A percentile compares a stretch with the other conserved stretches of the same genome.
These are phyloP conservation scores for Ceratopteris richardii DNA, from an alignment of 75 land plant species.

Conservation along the genomic window DNA sequence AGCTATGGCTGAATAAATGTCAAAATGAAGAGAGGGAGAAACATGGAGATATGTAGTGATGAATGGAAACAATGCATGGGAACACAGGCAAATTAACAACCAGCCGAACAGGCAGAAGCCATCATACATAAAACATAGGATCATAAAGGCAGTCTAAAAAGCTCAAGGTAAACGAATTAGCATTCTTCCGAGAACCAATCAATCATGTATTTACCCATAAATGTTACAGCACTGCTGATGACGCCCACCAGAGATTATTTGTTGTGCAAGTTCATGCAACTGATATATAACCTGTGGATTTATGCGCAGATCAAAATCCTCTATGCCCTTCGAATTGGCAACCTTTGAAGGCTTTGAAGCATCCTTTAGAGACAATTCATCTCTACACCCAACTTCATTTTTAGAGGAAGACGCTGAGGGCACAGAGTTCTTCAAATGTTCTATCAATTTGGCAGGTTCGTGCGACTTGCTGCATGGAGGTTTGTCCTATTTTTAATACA, in stretches of 20 bases:
- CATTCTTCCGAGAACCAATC: too few relatives aligned
- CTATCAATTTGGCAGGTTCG: conserved; percentile 70
- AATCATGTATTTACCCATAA: conserved; percentile 83
- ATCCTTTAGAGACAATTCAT: too few relatives aligned
- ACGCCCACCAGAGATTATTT: conserved; percentile 59
- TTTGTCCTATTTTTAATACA: too few relatives aligned
- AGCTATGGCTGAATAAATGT: too few relatives aligned
- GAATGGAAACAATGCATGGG: too few relatives aligned
- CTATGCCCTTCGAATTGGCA: conserved; percentile 2
- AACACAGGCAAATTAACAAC: too few relatives aligned
- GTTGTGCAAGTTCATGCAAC: conserved; percentile 60
- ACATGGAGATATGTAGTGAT: too few relatives aligned
- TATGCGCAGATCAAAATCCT: conserved; percentile 40
- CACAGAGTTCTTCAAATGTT: conserved; percentile 48
- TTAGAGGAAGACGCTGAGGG: conserved; percentile 35
- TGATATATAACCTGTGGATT: conserved; percentile 57
- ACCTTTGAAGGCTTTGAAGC: not conserved
- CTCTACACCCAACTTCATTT: not conserved
- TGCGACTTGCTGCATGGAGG: conserved; percentile 67
- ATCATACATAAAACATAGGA: too few relatives aligned
- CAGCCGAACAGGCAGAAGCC: too few relatives aligned
- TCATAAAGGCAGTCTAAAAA: too few relatives aligned
- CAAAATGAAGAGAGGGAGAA: too few relatives aligned
- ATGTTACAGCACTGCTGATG: conserved; percentile 55
- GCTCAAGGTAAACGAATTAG: too few relatives aligned